Evolutionary conservation across 352 stramenopile genomes (phyloP), one percentile per base, ranked within the genome.

Genomic region (Pythium insidiosum): DNA sequence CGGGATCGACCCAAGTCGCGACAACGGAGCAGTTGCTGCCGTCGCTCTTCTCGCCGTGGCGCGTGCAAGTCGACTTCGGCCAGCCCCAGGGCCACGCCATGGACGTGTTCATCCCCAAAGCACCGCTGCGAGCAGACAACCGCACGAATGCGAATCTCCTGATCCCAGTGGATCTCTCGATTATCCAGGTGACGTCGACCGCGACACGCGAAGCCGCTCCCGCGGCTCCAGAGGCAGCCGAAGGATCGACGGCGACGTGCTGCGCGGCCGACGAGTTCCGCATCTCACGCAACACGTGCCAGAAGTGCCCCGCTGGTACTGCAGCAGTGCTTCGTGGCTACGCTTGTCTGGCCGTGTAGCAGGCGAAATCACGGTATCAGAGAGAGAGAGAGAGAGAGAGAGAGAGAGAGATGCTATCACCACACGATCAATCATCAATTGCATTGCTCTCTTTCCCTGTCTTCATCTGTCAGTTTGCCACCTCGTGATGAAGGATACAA

Each of bases 41-140:
- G 12, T 20, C 23, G 12, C 25, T 52, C 24, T 52, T 52, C 28
- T 44, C 44, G 3, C 37, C 11, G 35, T 52, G 44, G 44, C 44
- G 36, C 0, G 10, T 52, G 9, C 35, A 1, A 1, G 43, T 23
- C 31, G 31, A 33, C 15, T 50, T 43, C 16, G 26, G 18, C 43
- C 20, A 35, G 13, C 22, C 33, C 1, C 11, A 20, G 1, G 24
- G 33, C 6, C 22, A 5, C 13, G 31, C 43, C 6, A n/a, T 43
- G 4, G 24, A 50, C 23, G 0, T 50, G 31, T 26, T 43, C 33
- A 34, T 50, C 15, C 43, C 43, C 20, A 50, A 50, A 31, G 20
- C 9, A 15, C 9, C 9, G 9, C 28, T 34, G 28, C 15, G 4
- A 2, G 4, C 1, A 22, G 15, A 41, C 30, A 41, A 41, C 43